Percentiles rank a stretch among this genome's conserved stretches.
phyloP scores from a whole-genome alignment of 1,139 yeast species.

The Magnusiomyces fungicola region DNA sequence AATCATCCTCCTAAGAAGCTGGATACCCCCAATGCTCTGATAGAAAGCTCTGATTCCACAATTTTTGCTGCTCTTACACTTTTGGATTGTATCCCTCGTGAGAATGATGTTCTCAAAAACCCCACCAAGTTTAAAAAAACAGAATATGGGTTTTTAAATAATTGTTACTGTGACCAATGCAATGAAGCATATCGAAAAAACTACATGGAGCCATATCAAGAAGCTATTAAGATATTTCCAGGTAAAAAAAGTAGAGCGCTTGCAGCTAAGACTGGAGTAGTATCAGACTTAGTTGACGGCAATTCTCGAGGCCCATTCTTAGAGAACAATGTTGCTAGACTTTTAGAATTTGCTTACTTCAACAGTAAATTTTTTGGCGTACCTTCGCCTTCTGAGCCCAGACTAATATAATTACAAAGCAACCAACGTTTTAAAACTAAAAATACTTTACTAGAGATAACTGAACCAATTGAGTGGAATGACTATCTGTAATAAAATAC shows the following conservation, averaged over 20 bases:
- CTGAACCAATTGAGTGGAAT: no score
- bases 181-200: conserved; percentile 1
- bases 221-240: not conserved
- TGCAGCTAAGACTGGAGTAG: not conserved
- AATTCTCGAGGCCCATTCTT: not conserved
- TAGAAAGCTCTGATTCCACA: no score
- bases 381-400: not conserved
- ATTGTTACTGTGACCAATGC: conserved; percentile 4
- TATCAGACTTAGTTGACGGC: not conserved
- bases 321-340: not conserved
- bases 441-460: no score
- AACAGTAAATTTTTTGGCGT: not conserved
- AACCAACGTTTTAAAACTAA: no score
- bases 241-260: not conserved
- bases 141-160: not conserved
- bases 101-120: no score
- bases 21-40: no score
- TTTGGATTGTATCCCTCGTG: no score
- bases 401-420: not conserved
- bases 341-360: conserved; percentile 3
- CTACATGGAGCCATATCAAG: conserved; percentile 3
- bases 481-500: no score
- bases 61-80: no score
- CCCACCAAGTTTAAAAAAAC: not conserved
- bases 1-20: no score